Conservation (phyloP, 2,329 filamentous ascomycete genomes). For the Talaromyces sp. region DNA sequence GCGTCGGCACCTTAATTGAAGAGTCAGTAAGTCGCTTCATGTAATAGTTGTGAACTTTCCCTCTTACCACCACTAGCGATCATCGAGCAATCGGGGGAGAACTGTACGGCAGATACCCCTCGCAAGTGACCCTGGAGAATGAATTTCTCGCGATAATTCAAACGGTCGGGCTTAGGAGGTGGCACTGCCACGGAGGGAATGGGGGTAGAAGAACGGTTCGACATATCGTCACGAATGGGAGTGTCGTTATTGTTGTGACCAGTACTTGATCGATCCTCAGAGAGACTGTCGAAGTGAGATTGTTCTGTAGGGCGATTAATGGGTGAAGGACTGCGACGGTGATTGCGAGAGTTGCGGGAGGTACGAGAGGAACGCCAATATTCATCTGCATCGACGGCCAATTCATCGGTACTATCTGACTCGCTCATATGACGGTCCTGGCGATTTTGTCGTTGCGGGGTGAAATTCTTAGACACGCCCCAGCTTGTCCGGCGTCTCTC, state of each 20-base stretch:
- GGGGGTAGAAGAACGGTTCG: conserved; percentile 38
- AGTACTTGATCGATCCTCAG: conserved; percentile 23
- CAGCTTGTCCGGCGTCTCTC: conserved; percentile 42
- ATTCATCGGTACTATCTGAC: conserved; percentile 52
- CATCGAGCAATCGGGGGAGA: conserved; percentile 87
- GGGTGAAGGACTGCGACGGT: conserved; percentile 29
- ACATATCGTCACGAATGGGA: conserved; percentile 20
- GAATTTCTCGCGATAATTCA: conserved; percentile 71
- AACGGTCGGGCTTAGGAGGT: conserved; percentile 55
- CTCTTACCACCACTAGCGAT: conserved; percentile 77
- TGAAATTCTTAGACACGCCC: conserved; percentile 33
- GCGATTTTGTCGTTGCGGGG: conserved; percentile 32
- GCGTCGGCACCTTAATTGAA: conserved; percentile 69
- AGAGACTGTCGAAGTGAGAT: conserved; percentile 15
- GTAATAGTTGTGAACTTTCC: background rate
- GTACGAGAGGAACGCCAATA: conserved; percentile 36
- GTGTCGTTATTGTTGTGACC: conserved; percentile 18
- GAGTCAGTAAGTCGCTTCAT: background rate
- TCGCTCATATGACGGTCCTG: conserved; percentile 32
- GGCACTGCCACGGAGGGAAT: conserved; percentile 44
- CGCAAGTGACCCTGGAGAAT: conserved; percentile 76
- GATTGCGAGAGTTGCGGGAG: too few relatives aligned
- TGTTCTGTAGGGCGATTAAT: conserved; percentile 13
- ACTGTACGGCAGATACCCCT: conserved; percentile 80
- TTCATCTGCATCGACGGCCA: conserved; percentile 40